Conservation (phyloP, 768 basidiomycete species). For the Hirschioporus abietinus region DNA sequence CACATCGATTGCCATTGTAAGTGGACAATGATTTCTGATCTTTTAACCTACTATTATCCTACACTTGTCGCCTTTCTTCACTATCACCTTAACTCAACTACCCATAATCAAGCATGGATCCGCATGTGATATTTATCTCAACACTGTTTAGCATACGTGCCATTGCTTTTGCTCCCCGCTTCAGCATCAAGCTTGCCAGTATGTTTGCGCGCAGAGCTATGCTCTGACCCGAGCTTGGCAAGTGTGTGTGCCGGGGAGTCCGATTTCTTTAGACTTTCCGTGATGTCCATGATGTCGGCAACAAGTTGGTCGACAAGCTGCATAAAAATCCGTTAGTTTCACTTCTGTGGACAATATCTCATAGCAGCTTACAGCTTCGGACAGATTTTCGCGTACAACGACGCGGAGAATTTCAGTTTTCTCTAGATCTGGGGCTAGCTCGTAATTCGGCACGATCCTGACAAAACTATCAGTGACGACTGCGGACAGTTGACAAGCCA, state of each 20-base stretch:
- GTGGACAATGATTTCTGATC: no score
- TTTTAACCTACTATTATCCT: no score
- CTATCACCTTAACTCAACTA: no score
- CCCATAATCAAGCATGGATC: no score
- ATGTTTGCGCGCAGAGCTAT: slow-evolving; percentile 21
- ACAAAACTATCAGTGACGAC: background rate
- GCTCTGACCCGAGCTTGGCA: slow-evolving; percentile 29
- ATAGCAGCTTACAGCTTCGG: slow-evolving; percentile 38
- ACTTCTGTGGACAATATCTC: slow-evolving; percentile 18
- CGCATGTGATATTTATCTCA: slow-evolving; percentile 28
- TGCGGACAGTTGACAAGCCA: background rate
- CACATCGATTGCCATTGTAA: no score
- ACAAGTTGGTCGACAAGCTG: slow-evolving; percentile 62
- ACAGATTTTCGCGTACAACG: slow-evolving; percentile 51
- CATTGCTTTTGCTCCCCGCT: slow-evolving; percentile 42
- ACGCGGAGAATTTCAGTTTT: slow-evolving; percentile 55
- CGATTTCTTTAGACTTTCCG: slow-evolving; percentile 46
- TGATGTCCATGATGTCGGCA: slow-evolving; percentile 64
- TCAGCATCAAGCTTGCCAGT: slow-evolving; percentile 44
- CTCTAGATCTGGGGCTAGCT: slow-evolving; percentile 47
- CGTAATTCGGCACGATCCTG: slow-evolving; percentile 57
- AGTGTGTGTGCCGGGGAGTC: slow-evolving; percentile 49
- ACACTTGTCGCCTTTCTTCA: no score
- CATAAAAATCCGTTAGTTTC: slow-evolving; percentile 26
- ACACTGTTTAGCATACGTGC: slow-evolving; percentile 68